Evolutionary conservation across 345 rosid genomes (phyloP).

Genomic region (Populus pruinosa): DNA sequence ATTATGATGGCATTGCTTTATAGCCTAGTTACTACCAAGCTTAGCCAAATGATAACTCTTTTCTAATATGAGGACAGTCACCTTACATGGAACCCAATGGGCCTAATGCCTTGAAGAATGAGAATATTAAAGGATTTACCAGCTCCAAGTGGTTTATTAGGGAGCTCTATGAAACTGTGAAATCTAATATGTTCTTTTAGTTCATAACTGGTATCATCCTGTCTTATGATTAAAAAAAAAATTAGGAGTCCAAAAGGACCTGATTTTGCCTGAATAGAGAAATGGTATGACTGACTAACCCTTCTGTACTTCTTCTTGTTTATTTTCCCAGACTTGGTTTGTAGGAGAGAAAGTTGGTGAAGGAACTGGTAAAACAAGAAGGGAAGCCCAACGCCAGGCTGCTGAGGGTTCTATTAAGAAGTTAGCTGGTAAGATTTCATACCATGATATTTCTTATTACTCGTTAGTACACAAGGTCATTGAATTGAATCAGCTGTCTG

Average conservation of each 20-base stretch:
- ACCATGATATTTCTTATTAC: background rate
- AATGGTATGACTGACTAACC: conserved; percentile 8
- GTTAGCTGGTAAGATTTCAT: conserved; percentile 62
- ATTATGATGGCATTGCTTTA: background rate
- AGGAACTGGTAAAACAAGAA: conserved; percentile 78
- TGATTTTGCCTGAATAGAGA: conserved; percentile 5
- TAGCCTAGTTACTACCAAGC: background rate
- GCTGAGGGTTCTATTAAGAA: conserved; percentile 71
- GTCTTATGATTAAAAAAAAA: background rate
- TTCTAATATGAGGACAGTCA: background rate
- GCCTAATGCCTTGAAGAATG: background rate
- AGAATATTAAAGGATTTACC: background rate
- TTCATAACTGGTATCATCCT: background rate
- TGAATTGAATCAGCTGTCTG: background rate
- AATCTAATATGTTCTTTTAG: conserved; percentile 3
- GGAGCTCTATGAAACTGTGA: background rate
- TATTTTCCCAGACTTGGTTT: background rate
- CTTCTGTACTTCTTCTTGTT: conserved; percentile 1
- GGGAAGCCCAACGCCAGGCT: conserved; percentile 76
- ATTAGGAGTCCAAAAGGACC: background rate
- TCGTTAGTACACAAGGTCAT: background rate
- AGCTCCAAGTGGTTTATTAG: background rate
- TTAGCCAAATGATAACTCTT: background rate
- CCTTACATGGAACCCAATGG: background rate
- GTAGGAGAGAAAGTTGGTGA: conserved; percentile 78